These are phyloP conservation scores for Aspergillus avenaceus DNA, from an alignment of 495 filamentous ascomycete genomes.

Conservation along the genomic window DNA sequence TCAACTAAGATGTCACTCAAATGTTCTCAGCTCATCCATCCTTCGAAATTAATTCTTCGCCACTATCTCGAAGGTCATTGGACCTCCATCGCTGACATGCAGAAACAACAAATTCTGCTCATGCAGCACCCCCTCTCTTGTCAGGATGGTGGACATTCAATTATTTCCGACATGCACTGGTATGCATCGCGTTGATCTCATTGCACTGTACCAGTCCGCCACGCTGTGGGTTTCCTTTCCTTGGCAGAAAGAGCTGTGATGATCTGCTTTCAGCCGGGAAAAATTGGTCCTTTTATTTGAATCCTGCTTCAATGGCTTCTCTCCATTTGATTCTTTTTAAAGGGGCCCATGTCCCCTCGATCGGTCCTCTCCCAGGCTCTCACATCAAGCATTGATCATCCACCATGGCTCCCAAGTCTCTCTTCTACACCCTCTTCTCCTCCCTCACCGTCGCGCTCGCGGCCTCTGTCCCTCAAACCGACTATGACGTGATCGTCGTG, in stretches of 20 bases:
- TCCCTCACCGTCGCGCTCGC: conserved; percentile 12
- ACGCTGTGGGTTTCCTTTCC: neutral
- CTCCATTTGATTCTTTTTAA: no score
- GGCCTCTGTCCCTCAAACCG: conserved; percentile 14
- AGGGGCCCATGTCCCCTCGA: neutral
- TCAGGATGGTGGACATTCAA: neutral
- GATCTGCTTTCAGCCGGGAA: neutral
- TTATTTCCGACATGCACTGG: neutral
- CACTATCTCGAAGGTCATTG: neutral
- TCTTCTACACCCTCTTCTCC: conserved; percentile 13
- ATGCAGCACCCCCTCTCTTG: neutral
- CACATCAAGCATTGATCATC: neutral
- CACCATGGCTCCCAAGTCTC: conserved; percentile 11
- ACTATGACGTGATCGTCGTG: conserved; percentile 34
- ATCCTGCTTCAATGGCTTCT: neutral
- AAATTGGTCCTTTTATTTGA: neutral
- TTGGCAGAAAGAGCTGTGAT: neutral
- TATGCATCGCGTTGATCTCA: neutral
- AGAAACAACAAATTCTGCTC: neutral
- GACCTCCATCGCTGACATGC: neutral
- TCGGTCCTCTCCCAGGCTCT: neutral
- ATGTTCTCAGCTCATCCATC: neutral
- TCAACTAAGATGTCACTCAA: neutral
- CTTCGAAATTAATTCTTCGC: neutral
- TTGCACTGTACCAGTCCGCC: neutral